A percentile compares a stretch with the other conserved stretches of the same genome.
Conservation (phyloP, 164 flowering plant genomes). For the Paratinospora sagittata region DNA sequence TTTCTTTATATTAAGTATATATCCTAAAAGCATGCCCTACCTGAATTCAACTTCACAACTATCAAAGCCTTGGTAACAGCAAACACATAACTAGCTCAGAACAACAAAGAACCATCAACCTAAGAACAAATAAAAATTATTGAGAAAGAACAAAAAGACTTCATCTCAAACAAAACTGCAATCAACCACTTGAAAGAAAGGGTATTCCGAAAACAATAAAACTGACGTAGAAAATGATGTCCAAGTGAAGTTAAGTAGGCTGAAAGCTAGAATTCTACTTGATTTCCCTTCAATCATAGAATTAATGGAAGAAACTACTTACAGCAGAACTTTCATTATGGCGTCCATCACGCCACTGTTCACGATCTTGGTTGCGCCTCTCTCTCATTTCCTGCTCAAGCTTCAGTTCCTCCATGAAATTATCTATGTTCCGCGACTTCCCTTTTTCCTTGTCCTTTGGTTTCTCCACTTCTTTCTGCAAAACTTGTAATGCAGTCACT, state of each 20-base stretch:
- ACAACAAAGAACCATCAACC: neutral
- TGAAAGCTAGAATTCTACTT: neutral
- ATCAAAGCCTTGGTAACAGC: neutral
- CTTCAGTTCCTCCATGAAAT: constrained; percentile 97
- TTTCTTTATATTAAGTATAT: neutral
- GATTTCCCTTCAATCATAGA: neutral
- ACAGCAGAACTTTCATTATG: constrained; percentile 64
- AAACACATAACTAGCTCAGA: neutral
- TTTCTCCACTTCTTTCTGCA: constrained; percentile 76
- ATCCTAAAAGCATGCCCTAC: neutral
- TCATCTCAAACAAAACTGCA: neutral
- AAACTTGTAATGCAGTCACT: neutral
- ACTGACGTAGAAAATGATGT: no score
- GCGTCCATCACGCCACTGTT: constrained; percentile 74
- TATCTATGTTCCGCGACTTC: constrained; percentile 83
- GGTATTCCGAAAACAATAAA: neutral
- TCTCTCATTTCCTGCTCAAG: constrained; percentile 96
- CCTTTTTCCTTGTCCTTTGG: constrained; percentile 90
- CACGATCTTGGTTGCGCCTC: constrained; percentile 91
- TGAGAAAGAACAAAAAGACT: neutral
- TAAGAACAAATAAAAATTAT: neutral
- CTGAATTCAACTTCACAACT: neutral
- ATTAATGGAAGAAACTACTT: constrained; percentile 24
- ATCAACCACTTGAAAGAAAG: neutral
- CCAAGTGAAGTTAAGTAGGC: no score